phyloP scores from a whole-genome alignment of 169 alveolate genomes.

The Eimeria nieschulzi region DNA sequence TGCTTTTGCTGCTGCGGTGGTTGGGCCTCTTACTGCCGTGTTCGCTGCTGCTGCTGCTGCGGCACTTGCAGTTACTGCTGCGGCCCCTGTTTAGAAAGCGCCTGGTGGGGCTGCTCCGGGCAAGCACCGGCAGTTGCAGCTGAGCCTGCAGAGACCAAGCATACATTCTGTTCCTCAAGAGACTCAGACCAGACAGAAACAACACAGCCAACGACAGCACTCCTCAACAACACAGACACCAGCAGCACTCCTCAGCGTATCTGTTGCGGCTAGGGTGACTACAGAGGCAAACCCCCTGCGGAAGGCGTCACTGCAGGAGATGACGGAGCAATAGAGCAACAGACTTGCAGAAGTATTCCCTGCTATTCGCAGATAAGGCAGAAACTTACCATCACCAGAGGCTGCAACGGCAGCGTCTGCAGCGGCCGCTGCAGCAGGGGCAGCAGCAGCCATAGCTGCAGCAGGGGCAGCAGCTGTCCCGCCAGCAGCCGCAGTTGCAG shows the following conservation, averaged over 20 bases:
- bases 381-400: neutral
- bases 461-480: neutral
- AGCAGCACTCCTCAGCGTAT: too few species aligned
- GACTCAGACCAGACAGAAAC: too few species aligned
- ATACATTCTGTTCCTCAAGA: neutral
- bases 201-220: too few species aligned
- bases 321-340: too few species aligned
- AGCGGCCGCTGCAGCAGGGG: conserved; percentile 6
- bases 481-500: conserved; percentile 35
- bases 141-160: neutral
- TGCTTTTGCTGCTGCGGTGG: neutral
- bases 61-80: conserved; percentile 34
- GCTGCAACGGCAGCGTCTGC: neutral
- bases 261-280: too few species aligned
- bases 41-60: conserved; percentile 40
- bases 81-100: too few species aligned
- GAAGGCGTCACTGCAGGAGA: too few species aligned
- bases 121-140: neutral
- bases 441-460: conserved; percentile 16
- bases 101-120: too few species aligned
- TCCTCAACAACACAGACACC: too few species aligned
- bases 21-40: neutral
- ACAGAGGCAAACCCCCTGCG: too few species aligned
- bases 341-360: too few species aligned
- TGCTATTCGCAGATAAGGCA: too few species aligned